These are phyloP conservation scores for Alternaria gansuensis DNA, from an alignment of 2,329 filamentous ascomycete species.

Conservation along the genomic window DNA sequence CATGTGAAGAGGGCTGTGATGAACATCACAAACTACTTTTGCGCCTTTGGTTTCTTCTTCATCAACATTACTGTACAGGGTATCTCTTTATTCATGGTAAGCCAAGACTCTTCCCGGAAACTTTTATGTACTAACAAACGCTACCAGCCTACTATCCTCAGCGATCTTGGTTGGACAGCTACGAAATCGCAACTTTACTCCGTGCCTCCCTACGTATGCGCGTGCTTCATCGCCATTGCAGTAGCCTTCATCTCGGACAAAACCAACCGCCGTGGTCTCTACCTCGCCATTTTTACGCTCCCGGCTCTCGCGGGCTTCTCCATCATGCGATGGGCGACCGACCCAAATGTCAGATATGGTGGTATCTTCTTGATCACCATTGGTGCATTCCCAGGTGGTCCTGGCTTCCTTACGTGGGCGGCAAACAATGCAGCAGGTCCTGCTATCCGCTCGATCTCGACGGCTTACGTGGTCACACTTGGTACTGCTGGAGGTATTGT, in stretches of 20 bases:
- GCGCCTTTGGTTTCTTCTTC: slow-evolving; percentile 66
- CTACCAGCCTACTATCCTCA: slow-evolving; percentile 50
- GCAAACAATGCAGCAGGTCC: slow-evolving; percentile 68
- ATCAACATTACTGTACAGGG: slow-evolving; percentile 69
- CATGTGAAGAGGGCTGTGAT: slow-evolving; percentile 63
- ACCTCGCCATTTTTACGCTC: slow-evolving; percentile 47
- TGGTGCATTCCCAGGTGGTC: slow-evolving; percentile 67
- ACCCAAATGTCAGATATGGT: slow-evolving; percentile 64
- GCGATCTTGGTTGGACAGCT: slow-evolving; percentile 50
- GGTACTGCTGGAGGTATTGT: slow-evolving; percentile 67
- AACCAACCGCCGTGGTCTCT: slow-evolving; percentile 52
- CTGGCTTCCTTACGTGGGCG: slow-evolving; percentile 67
- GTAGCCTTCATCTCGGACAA: slow-evolving; percentile 52
- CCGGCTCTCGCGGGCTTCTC: slow-evolving; percentile 63
- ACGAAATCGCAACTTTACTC: slow-evolving; percentile 53
- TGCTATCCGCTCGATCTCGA: slow-evolving; percentile 64
- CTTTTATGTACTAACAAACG: neutral
- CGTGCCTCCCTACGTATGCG: slow-evolving; percentile 53
- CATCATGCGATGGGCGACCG: slow-evolving; percentile 64
- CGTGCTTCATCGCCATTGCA: slow-evolving; percentile 48
- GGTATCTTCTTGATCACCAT: slow-evolving; percentile 65
- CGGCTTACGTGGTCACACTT: slow-evolving; percentile 72
- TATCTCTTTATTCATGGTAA: slow-evolving; percentile 53
- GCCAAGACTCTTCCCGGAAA: neutral
- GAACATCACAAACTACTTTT: slow-evolving; percentile 68